Percentiles rank a stretch among this genome's conserved stretches.
Evolutionary conservation across 2,329 filamentous ascomycete species (phyloP).

Genomic region (Ascochyta viciae-villosae): DNA sequence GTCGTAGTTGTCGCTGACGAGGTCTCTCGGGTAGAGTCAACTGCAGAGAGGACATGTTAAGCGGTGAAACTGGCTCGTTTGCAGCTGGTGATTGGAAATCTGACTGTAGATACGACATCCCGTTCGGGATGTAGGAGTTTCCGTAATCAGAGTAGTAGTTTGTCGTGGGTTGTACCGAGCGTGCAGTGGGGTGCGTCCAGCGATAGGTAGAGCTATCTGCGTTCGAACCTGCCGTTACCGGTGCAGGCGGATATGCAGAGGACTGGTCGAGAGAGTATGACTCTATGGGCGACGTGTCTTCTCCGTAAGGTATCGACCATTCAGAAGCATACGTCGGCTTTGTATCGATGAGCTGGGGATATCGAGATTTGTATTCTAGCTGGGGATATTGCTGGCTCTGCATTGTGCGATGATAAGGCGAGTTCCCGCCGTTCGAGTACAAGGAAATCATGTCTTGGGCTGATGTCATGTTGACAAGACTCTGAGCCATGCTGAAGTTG

Average conservation of each 20-base stretch:
- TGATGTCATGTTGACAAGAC: slow-evolving; percentile 25
- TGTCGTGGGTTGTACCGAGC: slow-evolving; percentile 13
- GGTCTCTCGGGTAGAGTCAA: slow-evolving; percentile 36
- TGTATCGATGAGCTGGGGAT: slow-evolving; percentile 20
- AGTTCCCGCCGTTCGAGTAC: slow-evolving; percentile 20
- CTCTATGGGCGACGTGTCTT: slow-evolving; percentile 40
- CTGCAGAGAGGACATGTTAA: slow-evolving; percentile 43
- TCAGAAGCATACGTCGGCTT: slow-evolving; percentile 27
- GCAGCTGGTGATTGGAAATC: slow-evolving; percentile 12
- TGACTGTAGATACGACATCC: slow-evolving; percentile 29
- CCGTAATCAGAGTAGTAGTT: slow-evolving; percentile 33
- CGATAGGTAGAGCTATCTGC: slow-evolving; percentile 27
- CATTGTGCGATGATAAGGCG: slow-evolving; percentile 25
- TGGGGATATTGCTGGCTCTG: slow-evolving; percentile 25
- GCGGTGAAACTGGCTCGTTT: slow-evolving; percentile 35
- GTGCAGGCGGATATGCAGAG: slow-evolving; percentile 26
- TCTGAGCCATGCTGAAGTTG: slow-evolving; percentile 25
- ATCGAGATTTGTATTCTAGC: slow-evolving; percentile 2
- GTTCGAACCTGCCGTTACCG: slow-evolving; percentile 19
- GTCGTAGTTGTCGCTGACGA: slow-evolving; percentile 21
- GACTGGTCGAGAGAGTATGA: slow-evolving; percentile 35
- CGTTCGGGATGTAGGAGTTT: slow-evolving; percentile 19
- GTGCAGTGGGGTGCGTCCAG: slow-evolving; percentile 27
- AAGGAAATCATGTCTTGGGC: slow-evolving; percentile 31
- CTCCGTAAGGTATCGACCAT: slow-evolving; percentile 37